Conservation (phyloP, 768 basidiomycete genomes). For the Paxillus rubicundulus region DNA sequence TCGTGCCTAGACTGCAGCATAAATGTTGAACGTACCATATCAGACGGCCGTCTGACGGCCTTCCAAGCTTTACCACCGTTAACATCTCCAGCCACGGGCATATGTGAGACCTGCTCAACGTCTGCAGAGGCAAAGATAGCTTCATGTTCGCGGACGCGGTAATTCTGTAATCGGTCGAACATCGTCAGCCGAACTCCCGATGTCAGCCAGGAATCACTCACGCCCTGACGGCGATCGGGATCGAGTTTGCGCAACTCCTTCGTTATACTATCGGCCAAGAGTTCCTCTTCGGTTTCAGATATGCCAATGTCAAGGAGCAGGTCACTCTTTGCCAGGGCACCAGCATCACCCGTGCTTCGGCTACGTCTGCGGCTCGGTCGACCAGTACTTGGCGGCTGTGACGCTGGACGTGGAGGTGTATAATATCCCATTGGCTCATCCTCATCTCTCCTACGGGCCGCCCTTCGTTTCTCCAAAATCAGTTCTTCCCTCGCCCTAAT, state of each 20-base stretch:
- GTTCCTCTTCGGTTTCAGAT: constrained; percentile 48
- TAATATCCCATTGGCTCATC: constrained; percentile 39
- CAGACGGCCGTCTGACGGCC: constrained; percentile 83
- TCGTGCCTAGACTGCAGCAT: not conserved
- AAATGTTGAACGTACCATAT: constrained; percentile 65
- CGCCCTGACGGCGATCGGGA: constrained; percentile 28
- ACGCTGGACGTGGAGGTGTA: constrained; percentile 30
- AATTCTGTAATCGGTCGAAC: constrained; percentile 48
- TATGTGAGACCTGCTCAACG: constrained; percentile 66
- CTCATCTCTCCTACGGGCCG: constrained; percentile 55
- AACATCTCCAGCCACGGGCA: constrained; percentile 75
- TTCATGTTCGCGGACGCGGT: constrained; percentile 77
- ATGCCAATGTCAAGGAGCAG: constrained; percentile 37
- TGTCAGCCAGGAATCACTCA: constrained; percentile 8
- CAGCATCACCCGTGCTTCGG: constrained; percentile 75
- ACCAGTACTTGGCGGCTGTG: constrained; percentile 30
- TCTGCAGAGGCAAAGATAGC: constrained; percentile 83
- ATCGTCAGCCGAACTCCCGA: constrained; percentile 6
- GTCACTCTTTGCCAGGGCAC: constrained; percentile 37
- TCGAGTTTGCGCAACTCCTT: constrained; percentile 65
- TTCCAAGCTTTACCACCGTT: constrained; percentile 83
- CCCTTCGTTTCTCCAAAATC: constrained; percentile 67
- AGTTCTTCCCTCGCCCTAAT: constrained; percentile 64
- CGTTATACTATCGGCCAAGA: constrained; percentile 67
- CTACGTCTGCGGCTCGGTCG: constrained; percentile 65